Percentiles rank a stretch among this genome's conserved stretches.
phyloP scores from a whole-genome alignment of 202 grass and related monocot genomes.

The Carex arenaria region DNA sequence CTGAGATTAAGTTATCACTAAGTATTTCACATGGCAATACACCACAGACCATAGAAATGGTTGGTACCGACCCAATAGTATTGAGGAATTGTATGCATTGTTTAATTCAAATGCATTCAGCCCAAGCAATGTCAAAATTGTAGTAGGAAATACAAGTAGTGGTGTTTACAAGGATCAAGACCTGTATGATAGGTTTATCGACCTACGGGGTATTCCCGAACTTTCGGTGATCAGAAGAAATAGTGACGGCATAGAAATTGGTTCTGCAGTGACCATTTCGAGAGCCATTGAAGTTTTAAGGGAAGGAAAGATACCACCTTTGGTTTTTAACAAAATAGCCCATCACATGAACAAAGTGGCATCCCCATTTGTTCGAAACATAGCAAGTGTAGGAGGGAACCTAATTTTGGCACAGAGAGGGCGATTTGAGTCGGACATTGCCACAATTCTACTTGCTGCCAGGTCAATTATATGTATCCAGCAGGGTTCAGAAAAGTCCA shows the following conservation, averaged over 20 bases:
- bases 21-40: neutral
- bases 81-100: slow-evolving; percentile 39
- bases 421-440: slow-evolving; percentile 46
- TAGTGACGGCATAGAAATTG: slow-evolving; percentile 56
- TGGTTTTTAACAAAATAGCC: slow-evolving; percentile 51
- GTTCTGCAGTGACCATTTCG: slow-evolving; percentile 51
- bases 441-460: slow-evolving; percentile 50
- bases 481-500: slow-evolving; percentile 29
- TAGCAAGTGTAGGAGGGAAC: slow-evolving; percentile 65
- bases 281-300: slow-evolving; percentile 52
- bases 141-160: slow-evolving; percentile 60
- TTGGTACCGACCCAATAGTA: slow-evolving; percentile 53
- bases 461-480: slow-evolving; percentile 40
- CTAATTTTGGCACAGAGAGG: slow-evolving; percentile 58
- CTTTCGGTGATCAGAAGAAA: slow-evolving; percentile 39
- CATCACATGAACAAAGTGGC: slow-evolving; percentile 68
- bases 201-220: slow-evolving; percentile 60
- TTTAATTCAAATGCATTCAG: slow-evolving; percentile 28
- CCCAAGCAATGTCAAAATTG: slow-evolving; percentile 37
- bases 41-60: neutral
- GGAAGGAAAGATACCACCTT: slow-evolving; percentile 13
- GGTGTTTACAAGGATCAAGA: slow-evolving; percentile 82
- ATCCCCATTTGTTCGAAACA: slow-evolving; percentile 63
- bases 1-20: slow-evolving; percentile 41
- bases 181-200: slow-evolving; percentile 52